Evolutionary conservation across 208 protist species (phyloP), one percentile per base, ranked within the genome.

Genomic region (Crithidia bombi): DNA sequence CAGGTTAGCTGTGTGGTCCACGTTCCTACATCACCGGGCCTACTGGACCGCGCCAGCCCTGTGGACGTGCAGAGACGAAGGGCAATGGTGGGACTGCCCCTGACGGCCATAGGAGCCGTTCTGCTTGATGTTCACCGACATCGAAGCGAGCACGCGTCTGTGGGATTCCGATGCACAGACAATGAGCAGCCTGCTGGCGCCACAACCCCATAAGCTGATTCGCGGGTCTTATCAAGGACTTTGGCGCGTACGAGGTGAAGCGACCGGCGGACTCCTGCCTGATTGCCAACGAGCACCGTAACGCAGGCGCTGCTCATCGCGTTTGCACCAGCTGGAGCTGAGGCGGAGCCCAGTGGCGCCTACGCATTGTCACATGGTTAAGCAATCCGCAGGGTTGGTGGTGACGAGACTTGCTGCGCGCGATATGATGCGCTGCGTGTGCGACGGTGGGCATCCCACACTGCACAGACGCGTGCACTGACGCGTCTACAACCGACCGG

Each of bases 191-290:
- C 58, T 81, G 7, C 35, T 72, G n/a, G n/a, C n/a, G n/a, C n/a
- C n/a, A n/a, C 28, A 47, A 78, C 3, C 80, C 70, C 73, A 90
- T 43, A 5, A 52, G 35, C 10, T 90, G 28, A 71, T 91, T n/a
- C 81, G 88, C 39, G 69, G n/a, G 55, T 26, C 36, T 76, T 21
- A 79, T 93, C 44, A 56, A 75, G 30, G 71, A 77, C 41, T 77
- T 61, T 38, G 71, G 56, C 17, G 89, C 59, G 21, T 80, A 86
- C 43, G 85, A 88, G 51, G 85, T 91, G 46, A 91, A 91, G 79
- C 69, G 14, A 52, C 85, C 12, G 86, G 82, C 14, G n/a, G 83
- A 91, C 65, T 73, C 65, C 15, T 91, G 92, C 46, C 83, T 91
- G 33, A 78, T 92, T 39, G 85, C 85, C 1, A n/a, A 62, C 50